These are phyloP conservation scores for Rhizopogon vinicolor DNA, from an alignment of 768 basidiomycete species.

Conservation along the genomic window DNA sequence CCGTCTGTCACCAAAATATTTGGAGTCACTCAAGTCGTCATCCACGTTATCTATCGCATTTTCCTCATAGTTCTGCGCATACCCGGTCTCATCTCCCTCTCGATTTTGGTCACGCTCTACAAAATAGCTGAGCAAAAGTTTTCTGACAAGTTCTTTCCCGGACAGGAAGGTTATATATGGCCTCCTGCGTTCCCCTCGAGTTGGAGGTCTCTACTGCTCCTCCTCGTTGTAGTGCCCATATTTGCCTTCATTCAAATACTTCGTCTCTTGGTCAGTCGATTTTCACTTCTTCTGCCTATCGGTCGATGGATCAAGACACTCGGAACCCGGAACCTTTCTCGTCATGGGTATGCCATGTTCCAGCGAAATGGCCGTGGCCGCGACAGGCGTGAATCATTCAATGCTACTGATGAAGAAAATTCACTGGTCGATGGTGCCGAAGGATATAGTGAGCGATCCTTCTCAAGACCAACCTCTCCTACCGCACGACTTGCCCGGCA, in stretches of 20 bases:
- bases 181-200: conserved; percentile 5
- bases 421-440: not conserved
- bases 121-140: not conserved
- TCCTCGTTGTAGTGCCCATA: not conserved
- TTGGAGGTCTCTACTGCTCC: not conserved
- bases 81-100: conserved; percentile 3
- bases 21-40: not conserved
- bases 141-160: not conserved
- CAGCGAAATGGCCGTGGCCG: not conserved
- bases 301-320: not conserved
- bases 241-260: conserved; percentile 1
- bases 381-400: not conserved
- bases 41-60: not conserved
- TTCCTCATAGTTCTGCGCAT: not conserved
- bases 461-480: conserved; percentile 1
- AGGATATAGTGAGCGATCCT: not conserved
- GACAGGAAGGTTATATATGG: not conserved
- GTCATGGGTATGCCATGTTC: conserved; percentile 1
- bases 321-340: not conserved
- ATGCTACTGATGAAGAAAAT: not conserved
- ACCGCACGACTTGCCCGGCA: not conserved
- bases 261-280: not conserved
- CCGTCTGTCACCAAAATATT: not conserved
- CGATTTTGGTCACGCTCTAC: not conserved
- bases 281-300: not conserved